Conservation (phyloP, 208 protist species). For the Crithidia brevicula region DNA sequence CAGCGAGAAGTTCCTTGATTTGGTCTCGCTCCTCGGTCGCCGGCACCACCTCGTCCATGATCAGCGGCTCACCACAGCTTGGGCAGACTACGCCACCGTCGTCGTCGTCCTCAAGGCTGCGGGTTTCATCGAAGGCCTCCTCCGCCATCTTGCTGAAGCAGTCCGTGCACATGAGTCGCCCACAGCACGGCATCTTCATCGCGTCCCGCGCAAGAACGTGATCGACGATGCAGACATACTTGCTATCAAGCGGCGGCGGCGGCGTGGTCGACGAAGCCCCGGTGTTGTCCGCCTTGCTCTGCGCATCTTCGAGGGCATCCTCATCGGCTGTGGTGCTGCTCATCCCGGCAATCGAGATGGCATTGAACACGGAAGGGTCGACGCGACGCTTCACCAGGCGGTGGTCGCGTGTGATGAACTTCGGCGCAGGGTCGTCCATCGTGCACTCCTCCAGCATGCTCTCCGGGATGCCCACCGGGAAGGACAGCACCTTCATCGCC, state of each 20-base stretch:
- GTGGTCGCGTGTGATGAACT: slow-evolving; percentile 87
- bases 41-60: slow-evolving; percentile 67
- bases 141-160: slow-evolving; percentile 74
- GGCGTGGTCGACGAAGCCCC: not conserved
- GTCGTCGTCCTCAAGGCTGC: slow-evolving; percentile 32
- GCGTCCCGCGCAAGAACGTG: slow-evolving; percentile 59
- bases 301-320: not conserved
- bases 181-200: slow-evolving; percentile 78
- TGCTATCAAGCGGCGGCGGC: not conserved
- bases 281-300: not conserved
- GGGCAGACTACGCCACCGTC: slow-evolving; percentile 60
- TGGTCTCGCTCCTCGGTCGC: slow-evolving; percentile 57
- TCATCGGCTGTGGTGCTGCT: not conserved
- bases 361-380: slow-evolving; percentile 61
- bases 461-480: slow-evolving; percentile 88
- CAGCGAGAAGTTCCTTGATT: slow-evolving; percentile 39
- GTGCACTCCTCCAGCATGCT: slow-evolving; percentile 87
- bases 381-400: slow-evolving; percentile 79
- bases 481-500: slow-evolving; percentile 61
- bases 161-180: slow-evolving; percentile 49
- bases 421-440: slow-evolving; percentile 87
- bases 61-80: slow-evolving; percentile 65
- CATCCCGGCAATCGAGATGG: slow-evolving; percentile 31
- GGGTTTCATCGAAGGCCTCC: slow-evolving; percentile 44
- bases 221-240: slow-evolving; percentile 53